Percentiles rank a stretch among this genome's conserved stretches.
These are phyloP conservation scores for Heterococcus sp. DNA, from an alignment of 108 stramenopile species.

Conservation along the genomic window DNA sequence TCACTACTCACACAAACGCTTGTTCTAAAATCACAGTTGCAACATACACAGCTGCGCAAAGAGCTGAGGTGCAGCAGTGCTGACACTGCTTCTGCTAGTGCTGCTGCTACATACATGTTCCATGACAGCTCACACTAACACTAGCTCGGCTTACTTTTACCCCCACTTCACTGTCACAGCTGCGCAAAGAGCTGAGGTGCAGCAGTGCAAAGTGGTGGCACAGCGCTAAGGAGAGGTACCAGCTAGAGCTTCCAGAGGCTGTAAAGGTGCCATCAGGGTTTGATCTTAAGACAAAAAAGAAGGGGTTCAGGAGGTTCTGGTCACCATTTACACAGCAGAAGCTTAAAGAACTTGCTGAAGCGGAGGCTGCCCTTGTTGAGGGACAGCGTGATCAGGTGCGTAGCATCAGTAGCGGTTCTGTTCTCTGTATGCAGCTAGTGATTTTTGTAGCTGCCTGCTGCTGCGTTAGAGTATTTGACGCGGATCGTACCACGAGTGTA, in stretches of 20 bases:
- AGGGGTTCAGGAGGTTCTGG: slow-evolving; percentile 68
- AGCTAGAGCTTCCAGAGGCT: slow-evolving; percentile 77
- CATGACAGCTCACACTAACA: neutral
- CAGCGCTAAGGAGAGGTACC: slow-evolving; percentile 91
- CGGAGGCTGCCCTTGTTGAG: slow-evolving; percentile 66
- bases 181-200: slow-evolving; percentile 60
- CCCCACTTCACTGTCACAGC: neutral
- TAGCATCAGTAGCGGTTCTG: too few relatives aligned
- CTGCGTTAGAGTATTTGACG: too few relatives aligned
- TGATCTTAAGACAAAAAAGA: slow-evolving; percentile 44
- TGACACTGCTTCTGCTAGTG: too few relatives aligned
- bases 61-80: slow-evolving; percentile 55
- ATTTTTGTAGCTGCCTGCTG: too few relatives aligned
- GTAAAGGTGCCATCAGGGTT: slow-evolving; percentile 55
- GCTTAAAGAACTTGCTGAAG: slow-evolving; percentile 74
- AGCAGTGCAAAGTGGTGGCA: slow-evolving; percentile 54
- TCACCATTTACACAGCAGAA: slow-evolving; percentile 69
- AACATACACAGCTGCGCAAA: slow-evolving; percentile 45
- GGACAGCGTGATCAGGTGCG: slow-evolving; percentile 71
- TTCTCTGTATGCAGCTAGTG: too few relatives aligned
- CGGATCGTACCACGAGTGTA: too few relatives aligned
- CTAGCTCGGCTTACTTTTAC: neutral
- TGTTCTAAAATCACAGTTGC: neutral
- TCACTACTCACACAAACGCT: neutral
- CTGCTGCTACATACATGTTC: too few relatives aligned